phyloP scores from a whole-genome alignment of 169 alveolate genomes.

The Plasmodium adleri region DNA sequence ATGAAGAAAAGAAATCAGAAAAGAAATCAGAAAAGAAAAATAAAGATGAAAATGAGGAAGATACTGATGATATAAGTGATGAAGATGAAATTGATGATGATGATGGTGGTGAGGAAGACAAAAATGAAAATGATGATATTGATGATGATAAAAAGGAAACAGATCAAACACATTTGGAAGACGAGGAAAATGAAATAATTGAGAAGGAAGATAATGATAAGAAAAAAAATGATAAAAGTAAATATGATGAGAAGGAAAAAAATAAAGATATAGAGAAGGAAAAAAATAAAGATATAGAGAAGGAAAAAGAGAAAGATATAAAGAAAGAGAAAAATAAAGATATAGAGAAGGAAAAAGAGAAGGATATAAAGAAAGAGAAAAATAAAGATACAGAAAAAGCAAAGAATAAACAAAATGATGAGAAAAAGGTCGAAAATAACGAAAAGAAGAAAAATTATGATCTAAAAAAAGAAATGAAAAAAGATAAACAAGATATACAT shows the following conservation, averaged over 20 bases:
- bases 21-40: neutral
- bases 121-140: neutral
- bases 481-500: neutral
- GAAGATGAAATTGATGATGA: neutral
- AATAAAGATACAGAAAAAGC: neutral
- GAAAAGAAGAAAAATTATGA: neutral
- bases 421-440: neutral
- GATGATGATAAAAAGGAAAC: neutral
- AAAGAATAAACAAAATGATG: neutral
- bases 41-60: neutral
- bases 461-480: neutral
- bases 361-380: neutral
- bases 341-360: neutral
- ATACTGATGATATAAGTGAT: neutral
- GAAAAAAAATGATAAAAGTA: neutral
- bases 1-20: neutral
- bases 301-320: neutral
- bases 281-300: neutral
- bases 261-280: neutral
- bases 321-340: neutral
- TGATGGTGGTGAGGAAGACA: neutral
- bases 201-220: neutral
- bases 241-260: neutral
- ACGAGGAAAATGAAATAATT: neutral
- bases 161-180: neutral